A percentile compares a stretch with the other conserved stretches of the same genome.
Evolutionary conservation across 495 filamentous ascomycete genomes (phyloP).

Genomic region (Melanomma pulvis-pyrius): DNA sequence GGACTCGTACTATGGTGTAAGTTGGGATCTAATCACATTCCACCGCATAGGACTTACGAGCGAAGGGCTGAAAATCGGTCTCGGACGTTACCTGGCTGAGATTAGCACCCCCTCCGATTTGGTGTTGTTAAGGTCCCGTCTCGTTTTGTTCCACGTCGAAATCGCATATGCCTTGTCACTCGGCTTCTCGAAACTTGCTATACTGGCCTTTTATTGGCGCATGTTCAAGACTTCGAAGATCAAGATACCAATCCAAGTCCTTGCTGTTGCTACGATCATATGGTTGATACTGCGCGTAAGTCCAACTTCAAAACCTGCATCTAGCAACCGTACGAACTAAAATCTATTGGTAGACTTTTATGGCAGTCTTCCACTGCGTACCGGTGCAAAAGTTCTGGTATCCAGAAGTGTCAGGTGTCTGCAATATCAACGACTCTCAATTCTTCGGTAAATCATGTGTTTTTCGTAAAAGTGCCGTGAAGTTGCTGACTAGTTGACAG

Average conservation of each 20-base stretch:
- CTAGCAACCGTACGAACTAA: not conserved
- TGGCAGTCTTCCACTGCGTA: constrained; percentile 35
- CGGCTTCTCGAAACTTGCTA: constrained; percentile 26
- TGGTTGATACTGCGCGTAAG: constrained; percentile 31
- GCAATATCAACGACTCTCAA: constrained; percentile 29
- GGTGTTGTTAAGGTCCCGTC: constrained; percentile 9
- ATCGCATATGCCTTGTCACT: constrained; percentile 28
- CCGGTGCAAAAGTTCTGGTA: constrained; percentile 33
- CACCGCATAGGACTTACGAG: not conserved
- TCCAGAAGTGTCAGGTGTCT: constrained; percentile 6
- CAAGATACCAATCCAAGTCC: constrained; percentile 25
- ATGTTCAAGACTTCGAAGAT: constrained; percentile 33
- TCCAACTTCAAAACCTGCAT: not conserved
- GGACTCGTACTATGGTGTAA: constrained; percentile 25
- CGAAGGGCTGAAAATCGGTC: constrained; percentile 18
- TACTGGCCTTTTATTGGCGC: constrained; percentile 37
- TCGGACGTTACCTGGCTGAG: constrained; percentile 14
- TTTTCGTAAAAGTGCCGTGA: not conserved
- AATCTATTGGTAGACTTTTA: constrained; percentile 11
- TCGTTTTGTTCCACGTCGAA: constrained; percentile 22
- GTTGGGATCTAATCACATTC: not conserved
- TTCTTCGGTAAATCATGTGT: constrained; percentile 19
- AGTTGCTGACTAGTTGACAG: not conserved
- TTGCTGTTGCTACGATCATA: constrained; percentile 11
- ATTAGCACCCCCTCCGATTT: constrained; percentile 1